A percentile compares a stretch with the other conserved stretches of the same genome.
These are phyloP conservation scores for Lichtheimia corymbifera DNA, from an alignment of 371 early-diverging fungal species.

Conservation along the genomic window DNA sequence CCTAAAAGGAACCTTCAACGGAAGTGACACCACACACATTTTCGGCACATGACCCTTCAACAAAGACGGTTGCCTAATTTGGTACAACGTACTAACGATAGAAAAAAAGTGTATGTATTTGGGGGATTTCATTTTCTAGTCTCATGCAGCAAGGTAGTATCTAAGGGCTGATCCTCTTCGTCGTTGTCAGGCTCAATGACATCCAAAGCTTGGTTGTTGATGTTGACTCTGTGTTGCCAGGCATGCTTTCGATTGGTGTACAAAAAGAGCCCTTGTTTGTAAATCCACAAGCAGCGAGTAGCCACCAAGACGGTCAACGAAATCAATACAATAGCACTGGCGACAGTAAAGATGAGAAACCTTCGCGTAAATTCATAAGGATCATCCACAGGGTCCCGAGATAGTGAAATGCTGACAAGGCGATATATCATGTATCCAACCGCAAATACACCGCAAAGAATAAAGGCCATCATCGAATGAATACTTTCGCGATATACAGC, in stretches of 20 bases:
- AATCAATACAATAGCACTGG: conserved; percentile 29
- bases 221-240: conserved; percentile 12
- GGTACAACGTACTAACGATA: too few relatives aligned
- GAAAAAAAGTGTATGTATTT: too few relatives aligned
- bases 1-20: too few relatives aligned
- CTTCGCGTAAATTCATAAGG: conserved; percentile 50
- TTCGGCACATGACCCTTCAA: too few relatives aligned
- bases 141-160: too few relatives aligned
- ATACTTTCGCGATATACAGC: conserved; percentile 47
- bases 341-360: conserved; percentile 48
- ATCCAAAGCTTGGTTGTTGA: background rate
- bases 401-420: conserved; percentile 27
- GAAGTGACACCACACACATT: too few relatives aligned
- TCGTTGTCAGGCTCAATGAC: background rate
- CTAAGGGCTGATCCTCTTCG: background rate
- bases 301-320: conserved; percentile 28
- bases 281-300: conserved; percentile 23
- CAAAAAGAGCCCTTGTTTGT: conserved; percentile 26
- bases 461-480: conserved; percentile 26
- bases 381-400: conserved; percentile 16
- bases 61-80: too few relatives aligned
- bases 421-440: conserved; percentile 41
- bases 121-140: too few relatives aligned
- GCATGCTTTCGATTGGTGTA: conserved; percentile 18
- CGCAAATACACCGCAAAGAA: conserved; percentile 19